phyloP scores from a whole-genome alignment of 208 protist genomes.

The Acanthamoeba comandoni region DNA sequence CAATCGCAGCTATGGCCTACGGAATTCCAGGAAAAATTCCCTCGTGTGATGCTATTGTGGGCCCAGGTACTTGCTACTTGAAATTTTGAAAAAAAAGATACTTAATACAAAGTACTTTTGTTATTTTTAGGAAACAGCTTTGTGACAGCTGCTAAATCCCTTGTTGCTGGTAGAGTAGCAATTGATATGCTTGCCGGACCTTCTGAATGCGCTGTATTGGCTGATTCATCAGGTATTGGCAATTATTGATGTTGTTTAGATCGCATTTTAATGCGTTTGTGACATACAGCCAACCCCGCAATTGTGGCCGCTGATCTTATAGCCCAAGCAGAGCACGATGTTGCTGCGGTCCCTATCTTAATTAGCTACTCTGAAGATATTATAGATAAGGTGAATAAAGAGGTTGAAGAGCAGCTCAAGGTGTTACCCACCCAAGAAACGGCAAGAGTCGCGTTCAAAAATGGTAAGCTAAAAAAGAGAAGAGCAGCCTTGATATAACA shows the following conservation, averaged over 20 bases:
- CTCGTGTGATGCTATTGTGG: constrained; percentile 86
- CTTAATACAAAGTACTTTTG: not conserved
- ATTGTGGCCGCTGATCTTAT: constrained; percentile 89
- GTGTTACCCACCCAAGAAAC: constrained; percentile 80
- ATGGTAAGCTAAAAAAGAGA: not conserved
- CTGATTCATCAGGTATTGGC: constrained; percentile 42
- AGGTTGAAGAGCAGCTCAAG: constrained; percentile 78
- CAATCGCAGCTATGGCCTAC: constrained; percentile 88
- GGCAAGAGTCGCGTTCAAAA: constrained; percentile 45
- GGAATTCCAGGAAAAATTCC: constrained; percentile 84
- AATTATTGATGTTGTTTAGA: too few species aligned
- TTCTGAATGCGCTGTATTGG: constrained; percentile 87
- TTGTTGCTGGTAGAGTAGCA: constrained; percentile 86
- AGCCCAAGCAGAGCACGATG: constrained; percentile 89
- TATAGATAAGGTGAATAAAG: constrained; percentile 72
- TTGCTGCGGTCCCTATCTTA: constrained; percentile 83
- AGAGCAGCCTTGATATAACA: not conserved
- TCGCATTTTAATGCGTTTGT: constrained; percentile 38
- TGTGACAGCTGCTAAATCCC: constrained; percentile 90
- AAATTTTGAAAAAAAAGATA: not conserved
- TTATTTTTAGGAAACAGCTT: constrained; percentile 85
- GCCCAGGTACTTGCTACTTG: constrained; percentile 76
- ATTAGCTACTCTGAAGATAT: constrained; percentile 79
- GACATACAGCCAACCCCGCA: constrained; percentile 76
- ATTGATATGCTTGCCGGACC: constrained; percentile 91